A percentile compares a stretch with the other conserved stretches of the same genome.
Evolutionary conservation across 208 protist species (phyloP).

Genomic region (Naegleria lovaniensis): DNA sequence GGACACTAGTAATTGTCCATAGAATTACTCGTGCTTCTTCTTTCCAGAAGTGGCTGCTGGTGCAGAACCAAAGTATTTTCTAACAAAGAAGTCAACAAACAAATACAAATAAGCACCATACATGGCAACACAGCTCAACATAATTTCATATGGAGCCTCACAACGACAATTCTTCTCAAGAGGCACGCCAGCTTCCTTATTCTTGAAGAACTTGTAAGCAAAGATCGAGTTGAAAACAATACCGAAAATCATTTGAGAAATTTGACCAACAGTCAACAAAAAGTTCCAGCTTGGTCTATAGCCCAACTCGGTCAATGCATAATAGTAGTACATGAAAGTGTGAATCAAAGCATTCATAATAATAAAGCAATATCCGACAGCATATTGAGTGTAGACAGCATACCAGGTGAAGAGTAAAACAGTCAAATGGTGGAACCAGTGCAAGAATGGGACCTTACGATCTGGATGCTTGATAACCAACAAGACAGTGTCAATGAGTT

Average conservation of each 20-base stretch:
- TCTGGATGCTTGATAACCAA: not conserved
- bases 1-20: no score
- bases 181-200: not conserved
- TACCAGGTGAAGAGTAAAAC: conserved; percentile 25
- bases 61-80: not conserved
- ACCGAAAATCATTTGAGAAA: conserved; percentile 23
- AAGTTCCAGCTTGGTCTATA: not conserved
- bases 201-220: not conserved
- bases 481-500: conserved; percentile 15
- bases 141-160: not conserved
- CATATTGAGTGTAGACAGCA: not conserved
- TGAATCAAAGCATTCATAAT: not conserved
- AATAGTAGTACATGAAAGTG: conserved; percentile 24
- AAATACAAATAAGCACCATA: conserved; percentile 16
- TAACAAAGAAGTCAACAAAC: not conserved
- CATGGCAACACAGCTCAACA: not conserved
- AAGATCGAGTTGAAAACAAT: not conserved
- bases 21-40: not conserved
- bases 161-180: not conserved
- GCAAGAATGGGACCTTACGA: conserved; percentile 14
- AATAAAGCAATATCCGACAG: not conserved
- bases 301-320: not conserved
- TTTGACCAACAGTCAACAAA: not conserved
- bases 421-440: conserved; percentile 22
- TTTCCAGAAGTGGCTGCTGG: not conserved